Conservation (phyloP, 2,329 filamentous ascomycete genomes). For the Diaporthe velutina region DNA sequence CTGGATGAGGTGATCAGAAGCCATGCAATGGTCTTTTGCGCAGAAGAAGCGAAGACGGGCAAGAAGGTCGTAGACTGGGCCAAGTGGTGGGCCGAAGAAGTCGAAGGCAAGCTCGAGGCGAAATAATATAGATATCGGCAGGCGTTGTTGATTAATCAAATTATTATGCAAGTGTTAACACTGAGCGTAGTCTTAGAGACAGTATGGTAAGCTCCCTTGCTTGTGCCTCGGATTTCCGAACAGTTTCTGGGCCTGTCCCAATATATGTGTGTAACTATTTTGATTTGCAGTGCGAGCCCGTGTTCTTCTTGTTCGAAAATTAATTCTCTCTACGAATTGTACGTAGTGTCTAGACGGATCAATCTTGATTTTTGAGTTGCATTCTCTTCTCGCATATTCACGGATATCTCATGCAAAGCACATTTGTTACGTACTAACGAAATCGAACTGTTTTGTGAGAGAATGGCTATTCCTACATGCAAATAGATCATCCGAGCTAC, state of each 20-base stretch:
- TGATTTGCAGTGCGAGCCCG: not conserved
- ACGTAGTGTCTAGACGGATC: not conserved
- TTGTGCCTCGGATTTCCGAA: not conserved
- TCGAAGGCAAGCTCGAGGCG: constrained; percentile 49
- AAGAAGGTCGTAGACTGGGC: constrained; percentile 81
- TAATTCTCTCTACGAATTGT: too few species aligned
- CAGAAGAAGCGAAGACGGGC: constrained; percentile 83
- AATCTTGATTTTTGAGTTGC: not conserved
- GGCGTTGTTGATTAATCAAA: not conserved
- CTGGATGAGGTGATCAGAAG: constrained; percentile 90
- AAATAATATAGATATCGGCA: constrained; percentile 3
- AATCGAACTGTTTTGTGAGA: not conserved
- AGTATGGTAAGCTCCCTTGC: not conserved
- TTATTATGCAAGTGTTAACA: not conserved
- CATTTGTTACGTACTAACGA: too few species aligned
- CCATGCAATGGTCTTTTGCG: constrained; percentile 94
- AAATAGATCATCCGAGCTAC: not conserved
- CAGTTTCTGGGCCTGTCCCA: not conserved
- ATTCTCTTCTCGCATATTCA: not conserved
- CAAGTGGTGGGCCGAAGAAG: constrained; percentile 78
- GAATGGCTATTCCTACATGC: not conserved
- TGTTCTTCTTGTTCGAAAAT: not conserved
- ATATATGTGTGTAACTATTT: not conserved
- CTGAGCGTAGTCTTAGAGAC: too few species aligned
- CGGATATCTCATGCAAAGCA: not conserved